Evolutionary conservation across 2,329 filamentous ascomycete species (phyloP).

Genomic region (Dothistroma pini): DNA sequence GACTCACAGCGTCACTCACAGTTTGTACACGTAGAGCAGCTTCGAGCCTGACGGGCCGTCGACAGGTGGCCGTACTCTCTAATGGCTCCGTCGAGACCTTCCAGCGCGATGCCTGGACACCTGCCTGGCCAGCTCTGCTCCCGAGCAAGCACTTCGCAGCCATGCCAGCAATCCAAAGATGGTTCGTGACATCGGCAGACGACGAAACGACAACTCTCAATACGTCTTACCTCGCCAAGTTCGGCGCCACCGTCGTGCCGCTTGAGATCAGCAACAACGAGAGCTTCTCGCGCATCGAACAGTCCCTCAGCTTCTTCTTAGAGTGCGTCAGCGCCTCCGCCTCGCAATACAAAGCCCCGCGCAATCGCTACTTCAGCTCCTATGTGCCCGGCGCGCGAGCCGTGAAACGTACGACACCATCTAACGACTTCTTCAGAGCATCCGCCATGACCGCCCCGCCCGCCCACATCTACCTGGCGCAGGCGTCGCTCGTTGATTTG

Average conservation of each 20-base stretch:
- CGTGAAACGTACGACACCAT: conserved; percentile 17
- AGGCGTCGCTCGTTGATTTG: conserved; percentile 68
- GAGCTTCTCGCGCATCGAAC: conserved; percentile 56
- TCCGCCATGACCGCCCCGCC: conserved; percentile 19
- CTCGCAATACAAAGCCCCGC: conserved; percentile 17
- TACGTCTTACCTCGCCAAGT: conserved; percentile 44
- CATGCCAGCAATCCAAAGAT: conserved; percentile 55
- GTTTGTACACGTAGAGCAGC: conserved; percentile 15
- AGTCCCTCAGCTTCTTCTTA: conserved; percentile 63
- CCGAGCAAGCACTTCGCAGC: conserved; percentile 41
- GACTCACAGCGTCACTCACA: conserved; percentile 6
- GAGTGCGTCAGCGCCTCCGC: conserved; percentile 43
- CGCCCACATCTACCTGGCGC: conserved; percentile 74
- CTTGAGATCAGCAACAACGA: conserved; percentile 54
- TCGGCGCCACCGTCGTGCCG: conserved; percentile 51
- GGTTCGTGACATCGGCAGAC: conserved; percentile 48
- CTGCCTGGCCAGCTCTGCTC: conserved; percentile 53
- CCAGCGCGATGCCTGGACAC: conserved; percentile 50
- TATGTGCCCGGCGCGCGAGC: conserved; percentile 28
- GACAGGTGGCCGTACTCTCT: conserved; percentile 25
- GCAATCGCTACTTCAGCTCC: conserved; percentile 30
- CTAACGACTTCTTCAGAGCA: conserved; percentile 31
- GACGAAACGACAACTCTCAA: conserved; percentile 33
- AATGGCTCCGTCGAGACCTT: conserved; percentile 44
- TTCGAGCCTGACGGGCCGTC: conserved; percentile 5